Percentiles rank a stretch among this genome's conserved stretches.
phyloP scores from a whole-genome alignment of 1,284 basidiomycete species.

The Apiotrichum brassicae region DNA sequence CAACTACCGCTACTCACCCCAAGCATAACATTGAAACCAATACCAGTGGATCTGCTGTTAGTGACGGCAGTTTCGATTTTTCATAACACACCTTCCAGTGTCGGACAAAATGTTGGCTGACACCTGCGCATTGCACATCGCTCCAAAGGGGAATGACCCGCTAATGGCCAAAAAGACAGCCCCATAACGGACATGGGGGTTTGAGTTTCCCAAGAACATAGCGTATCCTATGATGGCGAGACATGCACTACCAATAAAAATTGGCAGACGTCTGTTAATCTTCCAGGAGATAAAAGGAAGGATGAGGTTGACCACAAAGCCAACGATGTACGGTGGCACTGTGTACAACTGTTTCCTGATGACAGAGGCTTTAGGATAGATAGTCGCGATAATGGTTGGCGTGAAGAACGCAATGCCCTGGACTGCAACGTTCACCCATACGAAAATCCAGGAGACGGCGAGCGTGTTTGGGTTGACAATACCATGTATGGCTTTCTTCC shows the following conservation, averaged over 20 bases:
- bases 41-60: constrained; percentile 10
- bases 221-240: constrained; percentile 36
- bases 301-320: constrained; percentile 27
- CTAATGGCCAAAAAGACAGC: constrained; percentile 13
- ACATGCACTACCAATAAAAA: constrained; percentile 27
- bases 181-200: constrained; percentile 9
- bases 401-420: constrained; percentile 31
- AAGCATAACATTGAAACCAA: constrained; percentile 18
- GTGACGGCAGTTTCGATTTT: too few relatives aligned
- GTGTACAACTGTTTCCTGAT: constrained; percentile 39
- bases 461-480: constrained; percentile 26
- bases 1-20: background rate
- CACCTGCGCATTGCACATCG: constrained; percentile 9
- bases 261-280: constrained; percentile 30
- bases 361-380: constrained; percentile 23
- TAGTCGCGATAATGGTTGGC: constrained; percentile 25
- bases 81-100: too few relatives aligned
- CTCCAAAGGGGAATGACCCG: constrained; percentile 13
- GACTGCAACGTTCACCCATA: constrained; percentile 42
- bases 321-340: constrained; percentile 41
- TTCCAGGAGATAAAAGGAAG: constrained; percentile 36
- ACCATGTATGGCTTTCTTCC: constrained; percentile 5
- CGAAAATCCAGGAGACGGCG: constrained; percentile 36
- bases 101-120: constrained; percentile 9
- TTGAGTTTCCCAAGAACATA: constrained; percentile 25